Evolutionary conservation across 768 basidiomycete species (phyloP), one percentile per base, ranked within the genome.

Genomic region (Mycena maculata): DNA sequence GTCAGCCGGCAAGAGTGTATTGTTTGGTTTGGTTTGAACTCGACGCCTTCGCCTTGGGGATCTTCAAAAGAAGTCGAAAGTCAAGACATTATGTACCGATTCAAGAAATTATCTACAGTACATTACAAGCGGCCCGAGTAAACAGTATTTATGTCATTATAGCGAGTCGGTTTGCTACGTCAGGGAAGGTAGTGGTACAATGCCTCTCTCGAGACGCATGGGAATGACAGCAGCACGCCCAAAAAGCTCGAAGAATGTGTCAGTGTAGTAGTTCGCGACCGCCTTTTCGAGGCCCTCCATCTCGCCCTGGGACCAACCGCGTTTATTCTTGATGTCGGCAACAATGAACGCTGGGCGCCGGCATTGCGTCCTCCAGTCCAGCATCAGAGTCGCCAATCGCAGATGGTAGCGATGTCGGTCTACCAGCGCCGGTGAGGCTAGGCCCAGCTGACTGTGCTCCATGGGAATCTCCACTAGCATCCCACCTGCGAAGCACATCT

Each of bases 141-240:
- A 13, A 36, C 27, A 52, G 28, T 31, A 18, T 30, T 15, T 52
- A n/a, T 52, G 27, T 1, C 2, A 52, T 52, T 18, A 18, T 13
- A 4, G n/a, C 16, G 12, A 30, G n/a, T n/a, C n/a, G n/a, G n/a
- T n/a, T n/a, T n/a, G n/a, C n/a, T 18, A 30, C 27, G 18, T 16
- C 49, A 52, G 49, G 27, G 16, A 52, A 52, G 49, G 27, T 11
- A 52, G 15, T 10, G 23, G 27, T 8, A 52, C 27, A 31, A 52
- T 16, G 12, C 30, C 27, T 27, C 20, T 5, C 38, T 27, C 42
- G 4, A 60, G 31, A 18, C 49, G 50, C 60, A 61, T 61, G 2
- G 60, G 60, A 7, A 61, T 9, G 15, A 61, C 60, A 16, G 60
- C 49, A 4, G 60, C 49, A 15, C 60, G 60, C 1, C 60, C 60